phyloP scores from a whole-genome alignment of 2,329 filamentous ascomycete genomes.

The Colletotrichum abscissum region DNA sequence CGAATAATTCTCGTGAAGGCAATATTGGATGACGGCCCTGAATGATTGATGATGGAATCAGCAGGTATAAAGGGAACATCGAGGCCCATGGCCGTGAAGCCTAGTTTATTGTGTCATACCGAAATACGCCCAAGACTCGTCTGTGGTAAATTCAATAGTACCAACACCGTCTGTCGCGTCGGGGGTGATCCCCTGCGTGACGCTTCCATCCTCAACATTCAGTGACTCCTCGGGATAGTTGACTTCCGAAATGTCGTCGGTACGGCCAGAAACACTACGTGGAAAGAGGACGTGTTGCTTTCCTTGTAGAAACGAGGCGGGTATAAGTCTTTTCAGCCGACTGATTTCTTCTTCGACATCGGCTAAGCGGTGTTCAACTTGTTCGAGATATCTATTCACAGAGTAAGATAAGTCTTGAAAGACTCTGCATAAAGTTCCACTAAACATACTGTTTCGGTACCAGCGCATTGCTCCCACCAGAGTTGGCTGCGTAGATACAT shows the following conservation, averaged over 20 bases:
- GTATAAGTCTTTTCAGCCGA: conserved; percentile 30
- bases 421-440: not conserved
- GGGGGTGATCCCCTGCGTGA: conserved; percentile 32
- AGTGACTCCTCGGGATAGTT: not conserved
- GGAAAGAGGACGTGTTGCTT: conserved; percentile 11
- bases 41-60: not conserved
- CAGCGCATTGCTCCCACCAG: conserved; percentile 20
- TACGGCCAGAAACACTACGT: not conserved
- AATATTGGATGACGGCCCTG: conserved; percentile 40
- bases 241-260: not conserved
- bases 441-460: conserved; percentile 30
- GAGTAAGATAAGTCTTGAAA: not conserved
- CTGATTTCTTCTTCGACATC: conserved; percentile 36
- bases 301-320: not conserved
- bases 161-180: conserved; percentile 39
- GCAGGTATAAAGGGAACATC: not conserved
- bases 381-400: conserved; percentile 30
- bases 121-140: conserved; percentile 37
- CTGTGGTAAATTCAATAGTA: conserved; percentile 39
- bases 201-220: conserved; percentile 31
- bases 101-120: conserved; percentile 21
- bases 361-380: conserved; percentile 37
- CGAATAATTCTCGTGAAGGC: conserved; percentile 38
- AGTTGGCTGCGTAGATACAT: conserved; percentile 38
- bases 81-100: not conserved